Percentiles rank a stretch among this genome's conserved stretches.
These are phyloP conservation scores for Cydonia oblonga DNA, from an alignment of 331 rosid species.

Conservation along the genomic window DNA sequence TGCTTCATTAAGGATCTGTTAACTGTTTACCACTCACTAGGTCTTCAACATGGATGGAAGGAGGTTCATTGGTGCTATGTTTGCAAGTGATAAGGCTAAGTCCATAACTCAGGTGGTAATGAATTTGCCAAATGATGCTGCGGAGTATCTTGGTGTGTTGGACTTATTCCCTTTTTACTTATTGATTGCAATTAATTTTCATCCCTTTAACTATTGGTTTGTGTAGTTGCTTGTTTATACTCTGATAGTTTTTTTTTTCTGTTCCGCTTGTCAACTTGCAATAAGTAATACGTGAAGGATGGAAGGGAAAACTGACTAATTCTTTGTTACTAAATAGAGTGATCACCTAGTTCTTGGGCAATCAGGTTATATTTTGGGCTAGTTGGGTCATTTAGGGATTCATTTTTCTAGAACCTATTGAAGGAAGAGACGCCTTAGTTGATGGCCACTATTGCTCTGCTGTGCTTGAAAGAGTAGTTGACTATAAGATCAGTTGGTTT, in stretches of 20 bases:
- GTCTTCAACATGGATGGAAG: slow-evolving; percentile 94
- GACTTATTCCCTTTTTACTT: slow-evolving; percentile 7
- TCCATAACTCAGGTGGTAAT: slow-evolving; percentile 82
- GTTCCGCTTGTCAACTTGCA: not conserved
- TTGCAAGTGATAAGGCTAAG: slow-evolving; percentile 60
- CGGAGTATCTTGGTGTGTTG: slow-evolving; percentile 68
- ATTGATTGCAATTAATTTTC: not conserved
- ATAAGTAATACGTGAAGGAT: not conserved
- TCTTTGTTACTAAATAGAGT: too few species aligned
- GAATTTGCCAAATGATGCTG: slow-evolving; percentile 92
- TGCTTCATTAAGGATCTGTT: slow-evolving; percentile 4
- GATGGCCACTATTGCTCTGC: too few species aligned
- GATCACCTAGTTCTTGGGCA: too few species aligned
- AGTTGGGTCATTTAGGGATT: too few species aligned
- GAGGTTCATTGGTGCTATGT: slow-evolving; percentile 78
- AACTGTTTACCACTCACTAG: slow-evolving; percentile 27
- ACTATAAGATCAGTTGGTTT: too few species aligned
- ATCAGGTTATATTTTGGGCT: too few species aligned
- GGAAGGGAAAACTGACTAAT: not conserved
- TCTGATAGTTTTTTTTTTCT: not conserved
- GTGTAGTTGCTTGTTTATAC: not conserved
- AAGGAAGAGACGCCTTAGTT: too few species aligned
- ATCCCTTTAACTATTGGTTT: not conserved
- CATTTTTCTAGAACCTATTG: too few species aligned
- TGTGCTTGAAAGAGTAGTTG: too few species aligned